A percentile compares a stretch with the other conserved stretches of the same genome.
phyloP scores from a whole-genome alignment of 2,329 filamentous ascomycete genomes.

The Lasiodiplodia sp. region DNA sequence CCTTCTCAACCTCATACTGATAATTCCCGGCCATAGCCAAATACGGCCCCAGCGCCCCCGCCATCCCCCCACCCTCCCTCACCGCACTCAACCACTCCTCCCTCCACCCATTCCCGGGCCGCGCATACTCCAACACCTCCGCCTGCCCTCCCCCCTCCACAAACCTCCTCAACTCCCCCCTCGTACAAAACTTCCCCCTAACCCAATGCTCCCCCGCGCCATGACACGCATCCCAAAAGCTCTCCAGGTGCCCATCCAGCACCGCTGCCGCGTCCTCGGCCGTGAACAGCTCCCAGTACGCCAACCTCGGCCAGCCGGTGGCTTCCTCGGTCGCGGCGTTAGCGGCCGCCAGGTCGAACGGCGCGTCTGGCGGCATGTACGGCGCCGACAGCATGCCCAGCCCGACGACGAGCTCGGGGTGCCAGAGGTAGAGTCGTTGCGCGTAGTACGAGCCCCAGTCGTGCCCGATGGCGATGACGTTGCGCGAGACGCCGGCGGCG shows the following conservation, averaged over 20 bases:
- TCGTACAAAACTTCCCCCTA: constrained; percentile 47
- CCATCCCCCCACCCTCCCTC: constrained; percentile 41
- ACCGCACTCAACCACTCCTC: constrained; percentile 47
- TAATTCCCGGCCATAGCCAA: constrained; percentile 37
- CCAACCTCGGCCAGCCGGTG: constrained; percentile 48
- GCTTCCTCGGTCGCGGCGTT: constrained; percentile 43
- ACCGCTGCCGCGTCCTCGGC: constrained; percentile 49
- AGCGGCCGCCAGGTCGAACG: constrained; percentile 29
- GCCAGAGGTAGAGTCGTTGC: constrained; percentile 52
- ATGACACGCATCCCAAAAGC: constrained; percentile 47
- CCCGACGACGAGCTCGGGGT: constrained; percentile 50
- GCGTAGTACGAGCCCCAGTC: constrained; percentile 57
- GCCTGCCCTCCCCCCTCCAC: constrained; percentile 33
- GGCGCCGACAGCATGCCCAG: constrained; percentile 50
- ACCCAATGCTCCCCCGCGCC: constrained; percentile 42
- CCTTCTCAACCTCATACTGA: constrained; percentile 40
- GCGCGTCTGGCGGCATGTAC: constrained; percentile 47
- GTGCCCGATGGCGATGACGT: constrained; percentile 54
- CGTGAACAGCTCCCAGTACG: constrained; percentile 58
- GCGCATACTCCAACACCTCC: constrained; percentile 45
- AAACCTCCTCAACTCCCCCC: constrained; percentile 45
- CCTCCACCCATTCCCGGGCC: constrained; percentile 39
- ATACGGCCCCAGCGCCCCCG: constrained; percentile 50
- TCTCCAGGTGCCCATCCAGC: constrained; percentile 50
- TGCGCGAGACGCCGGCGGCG: constrained; percentile 32